Evolutionary conservation across 371 early-diverging fungal species (phyloP), one percentile per base, ranked within the genome.

Genomic region (Syncephalis plumigaleata): DNA sequence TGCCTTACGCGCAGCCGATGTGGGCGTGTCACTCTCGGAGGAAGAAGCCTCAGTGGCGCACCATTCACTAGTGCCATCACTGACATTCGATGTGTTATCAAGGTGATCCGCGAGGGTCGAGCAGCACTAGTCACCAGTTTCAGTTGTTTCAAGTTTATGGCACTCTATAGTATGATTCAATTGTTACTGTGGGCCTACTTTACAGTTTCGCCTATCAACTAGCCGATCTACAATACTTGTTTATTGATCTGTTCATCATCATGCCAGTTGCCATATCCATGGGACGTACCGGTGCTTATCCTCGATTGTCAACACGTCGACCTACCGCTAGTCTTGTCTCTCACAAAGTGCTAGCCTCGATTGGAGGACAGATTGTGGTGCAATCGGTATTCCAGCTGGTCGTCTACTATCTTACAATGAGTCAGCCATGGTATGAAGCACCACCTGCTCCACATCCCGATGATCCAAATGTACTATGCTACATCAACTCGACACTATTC

Each of bases 11-110:
- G 88, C 87, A 22, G 98, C 98, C 8, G 97, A 98, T 64, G 91
- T 98, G 24, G 99, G 99, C 1, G 64, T 99, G 15, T 91, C 97
- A 15, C 63, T 99, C 24, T 89, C 91, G 5, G 90, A 94, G 52
- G 95, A 97, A 11, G 98, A 96, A 55, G 92, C 97, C 2, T 91
- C 87, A 36, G 90, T 99, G 1, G 98, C 97, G 96, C 98, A 3
- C 94, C 93, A 0, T 99, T 99, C 60, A 94, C 94, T 0, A 86
- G 89, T 38, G 74, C 77, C 39, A 76, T 76, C 8, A 81, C 71
- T 42, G 87, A 97, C 51, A 86, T 99, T 50, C 70, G 70, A 36
- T 95, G 95, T 59, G 92, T 98, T 0, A 66, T 91, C 39, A 77
- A 83, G 44, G 80, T 95, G 36, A 87, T 98, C 44, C 73, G 84